A percentile compares a stretch with the other conserved stretches of the same genome.
phyloP scores from a whole-genome alignment of 176 grass and related monocot species.

The Elymus sibiricus region DNA sequence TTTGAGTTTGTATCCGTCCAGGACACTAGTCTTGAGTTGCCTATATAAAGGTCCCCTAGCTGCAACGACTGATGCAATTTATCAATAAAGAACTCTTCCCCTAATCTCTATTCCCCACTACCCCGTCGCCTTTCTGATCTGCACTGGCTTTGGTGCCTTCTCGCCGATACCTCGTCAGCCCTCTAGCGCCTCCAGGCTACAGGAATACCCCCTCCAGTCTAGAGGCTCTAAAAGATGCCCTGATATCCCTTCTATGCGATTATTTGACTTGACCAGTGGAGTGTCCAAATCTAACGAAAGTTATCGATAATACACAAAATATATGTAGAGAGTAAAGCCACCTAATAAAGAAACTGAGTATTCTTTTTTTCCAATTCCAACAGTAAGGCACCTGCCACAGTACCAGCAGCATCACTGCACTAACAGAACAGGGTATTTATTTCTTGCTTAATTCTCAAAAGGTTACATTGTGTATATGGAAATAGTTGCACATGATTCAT shows the following conservation, averaged over 20 bases:
- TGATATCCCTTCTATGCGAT: background rate
- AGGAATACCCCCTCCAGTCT: background rate
- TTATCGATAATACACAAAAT: background rate
- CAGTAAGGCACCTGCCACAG: background rate
- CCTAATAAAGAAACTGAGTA: background rate
- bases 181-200: background rate
- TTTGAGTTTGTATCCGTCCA: background rate
- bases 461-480: background rate
- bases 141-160: background rate
- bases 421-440: background rate
- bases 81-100: background rate
- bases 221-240: background rate
- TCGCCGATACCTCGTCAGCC: background rate
- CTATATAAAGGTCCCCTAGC: background rate
- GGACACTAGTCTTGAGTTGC: background rate
- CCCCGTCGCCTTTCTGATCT: background rate
- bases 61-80: background rate
- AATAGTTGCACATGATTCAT: background rate
- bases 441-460: conserved; percentile 9
- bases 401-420: background rate
- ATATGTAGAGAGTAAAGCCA: background rate
- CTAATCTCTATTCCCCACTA: background rate
- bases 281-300: background rate
- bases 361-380: background rate
- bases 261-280: background rate